phyloP scores from a whole-genome alignment of 495 filamentous ascomycete species.

The Hyaloscypha hepaticicola region DNA sequence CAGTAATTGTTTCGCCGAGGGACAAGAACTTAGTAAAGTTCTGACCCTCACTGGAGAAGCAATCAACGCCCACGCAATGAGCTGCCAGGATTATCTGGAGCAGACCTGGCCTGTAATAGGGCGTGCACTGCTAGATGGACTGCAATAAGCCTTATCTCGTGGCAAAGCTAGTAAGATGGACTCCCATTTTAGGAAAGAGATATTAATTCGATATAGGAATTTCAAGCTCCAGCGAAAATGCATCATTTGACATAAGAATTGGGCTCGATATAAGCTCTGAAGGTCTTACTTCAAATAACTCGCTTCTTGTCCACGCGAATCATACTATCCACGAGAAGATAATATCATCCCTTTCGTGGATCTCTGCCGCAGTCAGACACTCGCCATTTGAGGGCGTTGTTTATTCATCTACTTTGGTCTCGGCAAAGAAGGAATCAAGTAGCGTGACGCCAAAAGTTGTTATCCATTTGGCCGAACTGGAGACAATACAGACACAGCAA shows the following conservation, averaged over 20 bases:
- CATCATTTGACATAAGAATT: not conserved
- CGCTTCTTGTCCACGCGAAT: not conserved
- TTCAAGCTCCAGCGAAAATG: not conserved
- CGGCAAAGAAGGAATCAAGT: not conserved
- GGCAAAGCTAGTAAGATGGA: not conserved
- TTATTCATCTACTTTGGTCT: not conserved
- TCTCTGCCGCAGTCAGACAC: not conserved
- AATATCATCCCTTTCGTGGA: not conserved
- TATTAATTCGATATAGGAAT: not conserved
- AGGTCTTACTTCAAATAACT: not conserved
- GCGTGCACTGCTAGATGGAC: not conserved
- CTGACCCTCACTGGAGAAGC: constrained; percentile 13
- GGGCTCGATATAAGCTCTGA: not conserved
- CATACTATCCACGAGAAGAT: not conserved
- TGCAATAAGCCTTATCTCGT: not conserved
- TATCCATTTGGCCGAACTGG: not conserved
- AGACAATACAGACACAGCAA: not conserved
- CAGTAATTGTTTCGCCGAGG: not conserved
- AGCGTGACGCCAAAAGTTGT: not conserved
- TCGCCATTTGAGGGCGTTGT: not conserved
- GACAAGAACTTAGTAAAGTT: not conserved
- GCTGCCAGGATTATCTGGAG: constrained; percentile 13
- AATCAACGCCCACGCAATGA: constrained; percentile 11
- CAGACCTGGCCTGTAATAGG: not conserved
- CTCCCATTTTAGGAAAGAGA: not conserved